Evolutionary conservation across 495 filamentous ascomycete genomes (phyloP).

Genomic region (Cenococcum geophilum): DNA sequence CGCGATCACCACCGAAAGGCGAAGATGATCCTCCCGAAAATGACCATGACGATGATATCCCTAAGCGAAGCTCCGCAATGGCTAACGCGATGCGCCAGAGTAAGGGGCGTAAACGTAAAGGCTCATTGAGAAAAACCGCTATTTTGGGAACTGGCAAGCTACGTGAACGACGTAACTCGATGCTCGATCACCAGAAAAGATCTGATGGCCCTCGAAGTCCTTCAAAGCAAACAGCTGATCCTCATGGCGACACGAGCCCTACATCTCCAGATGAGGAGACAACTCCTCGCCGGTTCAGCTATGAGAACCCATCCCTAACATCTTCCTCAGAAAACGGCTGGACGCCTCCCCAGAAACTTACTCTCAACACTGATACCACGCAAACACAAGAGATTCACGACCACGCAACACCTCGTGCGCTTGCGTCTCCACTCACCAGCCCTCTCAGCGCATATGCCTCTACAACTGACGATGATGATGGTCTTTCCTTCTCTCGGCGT

Average conservation of each 20-base stretch:
- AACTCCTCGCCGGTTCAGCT: constrained; percentile 35
- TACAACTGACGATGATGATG: constrained; percentile 77
- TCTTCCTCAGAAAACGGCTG: constrained; percentile 33
- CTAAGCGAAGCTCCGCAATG: constrained; percentile 46
- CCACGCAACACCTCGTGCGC: constrained; percentile 30
- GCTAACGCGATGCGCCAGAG: constrained; percentile 46
- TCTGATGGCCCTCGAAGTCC: neutral
- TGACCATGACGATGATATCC: constrained; percentile 38
- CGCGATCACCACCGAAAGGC: constrained; percentile 41
- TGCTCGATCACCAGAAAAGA: constrained; percentile 3
- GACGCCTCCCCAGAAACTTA: constrained; percentile 18
- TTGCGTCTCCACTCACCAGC: constrained; percentile 44
- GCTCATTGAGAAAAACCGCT: constrained; percentile 39
- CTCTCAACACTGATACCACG: constrained; percentile 35
- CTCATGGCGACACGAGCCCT: constrained; percentile 6
- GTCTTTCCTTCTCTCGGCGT: constrained; percentile 48
- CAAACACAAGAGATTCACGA: constrained; percentile 2
- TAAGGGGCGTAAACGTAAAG: constrained; percentile 65
- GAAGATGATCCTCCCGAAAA: constrained; percentile 36
- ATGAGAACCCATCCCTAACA: constrained; percentile 29
- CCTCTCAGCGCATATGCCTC: constrained; percentile 58
- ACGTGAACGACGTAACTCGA: constrained; percentile 27
- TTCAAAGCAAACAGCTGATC: constrained; percentile 3
- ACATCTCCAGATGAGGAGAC: constrained; percentile 19
- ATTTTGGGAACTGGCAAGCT: constrained; percentile 33